phyloP scores from a whole-genome alignment of 2,329 filamentous ascomycete species.

The Stylonectria norvegica region DNA sequence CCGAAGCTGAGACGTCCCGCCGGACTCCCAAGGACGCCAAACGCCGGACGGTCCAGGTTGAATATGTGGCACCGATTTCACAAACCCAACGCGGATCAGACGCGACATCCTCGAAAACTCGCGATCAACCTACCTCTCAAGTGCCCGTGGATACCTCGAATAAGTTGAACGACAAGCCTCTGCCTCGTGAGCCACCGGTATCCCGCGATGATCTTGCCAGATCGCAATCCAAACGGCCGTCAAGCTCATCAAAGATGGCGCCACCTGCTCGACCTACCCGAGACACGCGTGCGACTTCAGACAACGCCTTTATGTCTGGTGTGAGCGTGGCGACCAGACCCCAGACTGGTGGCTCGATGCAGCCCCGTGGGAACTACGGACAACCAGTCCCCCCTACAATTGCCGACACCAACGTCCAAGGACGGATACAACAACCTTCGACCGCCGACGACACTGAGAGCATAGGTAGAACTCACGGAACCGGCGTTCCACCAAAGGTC shows the following conservation, averaged over 20 bases:
- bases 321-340: constrained; percentile 56
- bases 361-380: constrained; percentile 68
- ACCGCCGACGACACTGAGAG: constrained; percentile 61
- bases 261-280: constrained; percentile 25
- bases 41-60: constrained; percentile 90
- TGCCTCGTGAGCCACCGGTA: constrained; percentile 55
- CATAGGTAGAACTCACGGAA: constrained; percentile 60
- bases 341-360: constrained; percentile 76
- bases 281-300: constrained; percentile 37
- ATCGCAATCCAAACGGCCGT: constrained; percentile 40
- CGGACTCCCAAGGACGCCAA: constrained; percentile 82
- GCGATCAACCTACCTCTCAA: constrained; percentile 33
- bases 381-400: constrained; percentile 85
- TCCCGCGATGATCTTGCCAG: constrained; percentile 42
- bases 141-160: constrained; percentile 40
- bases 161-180: constrained; percentile 50
- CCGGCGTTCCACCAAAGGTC: constrained; percentile 56
- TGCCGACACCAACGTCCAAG: constrained; percentile 83
- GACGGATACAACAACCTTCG: constrained; percentile 77
- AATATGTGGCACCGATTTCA: constrained; percentile 90
- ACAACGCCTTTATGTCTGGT: constrained; percentile 43
- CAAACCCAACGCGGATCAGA: constrained; percentile 70
- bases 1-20: constrained; percentile 52
- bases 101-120: constrained; percentile 21
- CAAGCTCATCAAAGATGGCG: constrained; percentile 43